Evolutionary conservation across 2,329 filamentous ascomycete genomes (phyloP).

Genomic region (Boeremia lycopersici): DNA sequence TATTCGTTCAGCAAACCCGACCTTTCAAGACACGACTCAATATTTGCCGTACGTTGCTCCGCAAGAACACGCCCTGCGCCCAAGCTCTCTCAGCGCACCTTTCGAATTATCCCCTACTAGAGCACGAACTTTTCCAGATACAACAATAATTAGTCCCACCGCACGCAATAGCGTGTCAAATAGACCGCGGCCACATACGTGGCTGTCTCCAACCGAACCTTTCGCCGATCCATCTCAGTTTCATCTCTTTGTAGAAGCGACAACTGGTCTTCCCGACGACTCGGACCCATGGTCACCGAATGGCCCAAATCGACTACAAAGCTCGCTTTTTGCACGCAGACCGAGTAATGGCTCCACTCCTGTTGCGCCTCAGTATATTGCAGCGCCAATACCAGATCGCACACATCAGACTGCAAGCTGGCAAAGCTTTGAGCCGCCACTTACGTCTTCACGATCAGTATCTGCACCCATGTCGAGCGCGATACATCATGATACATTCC

Average conservation of each 20-base stretch:
- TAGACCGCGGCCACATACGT: constrained; percentile 41
- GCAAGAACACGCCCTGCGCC: constrained; percentile 8
- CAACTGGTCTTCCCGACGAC: constrained; percentile 40
- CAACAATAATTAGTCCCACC: constrained; percentile 22
- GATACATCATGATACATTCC: neutral
- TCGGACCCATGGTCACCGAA: constrained; percentile 41
- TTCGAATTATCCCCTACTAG: constrained; percentile 33
- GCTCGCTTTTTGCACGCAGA: constrained; percentile 42
- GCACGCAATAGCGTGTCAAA: constrained; percentile 24
- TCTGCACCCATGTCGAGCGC: constrained; percentile 20
- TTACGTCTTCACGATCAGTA: constrained; percentile 13
- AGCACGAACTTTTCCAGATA: constrained; percentile 38
- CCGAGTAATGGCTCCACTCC: constrained; percentile 35
- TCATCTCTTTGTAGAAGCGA: constrained; percentile 49
- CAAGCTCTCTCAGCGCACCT: constrained; percentile 24
- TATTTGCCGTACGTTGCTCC: constrained; percentile 25
- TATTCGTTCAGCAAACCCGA: constrained; percentile 29
- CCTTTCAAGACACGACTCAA: constrained; percentile 20
- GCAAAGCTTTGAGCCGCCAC: constrained; percentile 35
- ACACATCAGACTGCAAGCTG: constrained; percentile 28
- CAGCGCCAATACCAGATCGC: constrained; percentile 16
- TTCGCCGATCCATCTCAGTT: constrained; percentile 46
- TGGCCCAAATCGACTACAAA: constrained; percentile 40
- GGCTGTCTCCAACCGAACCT: constrained; percentile 43
- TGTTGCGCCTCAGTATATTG: constrained; percentile 27